A percentile compares a stretch with the other conserved stretches of the same genome.
Evolutionary conservation across 2,329 filamentous ascomycete genomes (phyloP).

Genomic region (Clarireedia paspali): DNA sequence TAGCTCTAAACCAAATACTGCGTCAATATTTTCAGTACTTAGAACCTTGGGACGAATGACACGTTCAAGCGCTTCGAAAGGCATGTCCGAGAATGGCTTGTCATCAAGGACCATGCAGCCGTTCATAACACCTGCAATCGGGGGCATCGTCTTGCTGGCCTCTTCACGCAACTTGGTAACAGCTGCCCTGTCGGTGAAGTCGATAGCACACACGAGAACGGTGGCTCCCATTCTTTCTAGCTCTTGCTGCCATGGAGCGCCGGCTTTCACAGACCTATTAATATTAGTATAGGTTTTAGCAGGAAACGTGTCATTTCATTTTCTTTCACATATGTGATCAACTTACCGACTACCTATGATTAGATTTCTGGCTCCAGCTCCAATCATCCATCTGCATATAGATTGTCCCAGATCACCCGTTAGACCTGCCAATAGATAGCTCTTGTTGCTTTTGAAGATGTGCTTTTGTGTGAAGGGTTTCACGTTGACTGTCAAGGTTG

Average conservation of each 20-base stretch:
- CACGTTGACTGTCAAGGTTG: slow-evolving; percentile 1
- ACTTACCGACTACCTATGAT: slow-evolving; percentile 5
- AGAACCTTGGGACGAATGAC: slow-evolving; percentile 31
- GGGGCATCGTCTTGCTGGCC: slow-evolving; percentile 6
- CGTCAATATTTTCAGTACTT: slow-evolving; percentile 29
- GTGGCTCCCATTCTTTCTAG: slow-evolving; percentile 10
- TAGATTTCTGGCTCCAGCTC: slow-evolving; percentile 28
- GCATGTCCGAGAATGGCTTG: slow-evolving; percentile 26
- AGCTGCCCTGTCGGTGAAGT: slow-evolving; percentile 3
- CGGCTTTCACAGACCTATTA: slow-evolving; percentile 28
- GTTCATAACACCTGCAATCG: slow-evolving; percentile 36
- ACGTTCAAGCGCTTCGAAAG: slow-evolving; percentile 18
- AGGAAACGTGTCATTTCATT: background rate
- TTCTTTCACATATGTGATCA: too few species aligned
- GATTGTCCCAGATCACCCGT: slow-evolving; percentile 30
- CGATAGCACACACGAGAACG: slow-evolving; percentile 15
- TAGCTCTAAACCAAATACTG: slow-evolving; percentile 27
- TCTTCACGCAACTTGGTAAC: background rate
- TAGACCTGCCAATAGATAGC: slow-evolving; percentile 29
- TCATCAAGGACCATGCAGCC: slow-evolving; percentile 37
- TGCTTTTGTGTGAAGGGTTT: background rate
- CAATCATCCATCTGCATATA: slow-evolving; percentile 35
- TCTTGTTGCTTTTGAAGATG: slow-evolving; percentile 18
- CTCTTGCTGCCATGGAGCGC: slow-evolving; percentile 24
- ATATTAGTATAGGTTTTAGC: background rate